A percentile compares a stretch with the other conserved stretches of the same genome.
phyloP scores from a whole-genome alignment of 2,329 filamentous ascomycete species.

The Coleophoma eucalyptorum region DNA sequence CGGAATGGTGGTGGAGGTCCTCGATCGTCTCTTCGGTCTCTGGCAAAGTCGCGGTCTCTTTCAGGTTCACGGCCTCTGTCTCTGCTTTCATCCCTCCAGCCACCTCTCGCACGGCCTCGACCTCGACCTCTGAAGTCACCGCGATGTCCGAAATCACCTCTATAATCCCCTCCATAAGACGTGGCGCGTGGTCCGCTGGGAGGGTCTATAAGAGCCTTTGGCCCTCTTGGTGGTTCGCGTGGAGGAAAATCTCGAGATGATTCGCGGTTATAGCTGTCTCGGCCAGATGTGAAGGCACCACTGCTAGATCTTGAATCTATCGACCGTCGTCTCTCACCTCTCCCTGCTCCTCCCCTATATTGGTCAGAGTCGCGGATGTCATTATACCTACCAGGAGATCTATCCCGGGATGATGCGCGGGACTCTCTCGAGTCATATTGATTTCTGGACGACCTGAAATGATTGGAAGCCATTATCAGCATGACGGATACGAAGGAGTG shows the following conservation, averaged over 20 bases:
- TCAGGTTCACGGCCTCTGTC: constrained; percentile 45
- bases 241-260: constrained; percentile 34
- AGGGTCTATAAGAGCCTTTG: constrained; percentile 70
- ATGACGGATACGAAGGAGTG: background rate
- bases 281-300: constrained; percentile 55
- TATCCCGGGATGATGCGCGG: constrained; percentile 34
- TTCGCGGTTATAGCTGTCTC: constrained; percentile 45
- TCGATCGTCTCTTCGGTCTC: constrained; percentile 48
- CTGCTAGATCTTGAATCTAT: constrained; percentile 28
- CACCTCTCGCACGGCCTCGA: constrained; percentile 48
- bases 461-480: constrained; percentile 9
- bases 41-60: constrained; percentile 38
- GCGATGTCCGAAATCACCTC: constrained; percentile 49
- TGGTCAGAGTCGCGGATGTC: constrained; percentile 20
- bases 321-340: constrained; percentile 25
- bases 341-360: constrained; percentile 21
- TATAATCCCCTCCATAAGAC: constrained; percentile 60
- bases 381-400: constrained; percentile 30
- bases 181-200: constrained; percentile 63
- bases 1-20: constrained; percentile 44
- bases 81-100: constrained; percentile 56
- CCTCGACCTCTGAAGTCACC: constrained; percentile 45
- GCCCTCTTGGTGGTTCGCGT: constrained; percentile 75
- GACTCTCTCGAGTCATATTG: constrained; percentile 33
- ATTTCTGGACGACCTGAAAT: constrained; percentile 26